These are phyloP conservation scores for Porcisia deanei DNA, from an alignment of 208 protist species.

Conservation along the genomic window DNA sequence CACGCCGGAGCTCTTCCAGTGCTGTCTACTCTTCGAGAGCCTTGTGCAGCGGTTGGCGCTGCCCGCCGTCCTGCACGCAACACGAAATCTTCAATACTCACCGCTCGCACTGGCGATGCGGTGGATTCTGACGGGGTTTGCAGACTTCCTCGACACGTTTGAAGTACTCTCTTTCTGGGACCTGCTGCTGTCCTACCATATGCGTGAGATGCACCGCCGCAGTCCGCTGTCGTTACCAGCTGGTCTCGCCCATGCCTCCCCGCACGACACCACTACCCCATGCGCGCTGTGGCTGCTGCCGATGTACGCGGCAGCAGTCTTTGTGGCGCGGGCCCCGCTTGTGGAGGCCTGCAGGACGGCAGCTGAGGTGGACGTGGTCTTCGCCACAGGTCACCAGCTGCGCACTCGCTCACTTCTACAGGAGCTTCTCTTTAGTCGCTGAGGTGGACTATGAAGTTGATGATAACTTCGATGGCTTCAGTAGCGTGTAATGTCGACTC, in stretches of 20 bases:
- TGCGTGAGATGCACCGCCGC: conserved; percentile 59
- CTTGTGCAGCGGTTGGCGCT: conserved; percentile 63
- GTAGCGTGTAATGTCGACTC: not conserved
- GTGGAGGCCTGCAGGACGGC: conserved; percentile 57
- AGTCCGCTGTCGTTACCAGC: conserved; percentile 41
- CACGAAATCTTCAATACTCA: conserved; percentile 50
- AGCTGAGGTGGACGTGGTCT: conserved; percentile 65
- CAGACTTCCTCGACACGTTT: conserved; percentile 61
- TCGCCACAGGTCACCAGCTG: conserved; percentile 62
- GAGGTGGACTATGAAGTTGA: not conserved
- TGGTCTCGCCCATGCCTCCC: conserved; percentile 26
- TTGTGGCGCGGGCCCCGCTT: conserved; percentile 81
- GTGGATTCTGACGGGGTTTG: conserved; percentile 89
- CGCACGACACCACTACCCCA: conserved; percentile 26
- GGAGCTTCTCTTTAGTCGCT: conserved; percentile 54
- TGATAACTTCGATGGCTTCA: not conserved
- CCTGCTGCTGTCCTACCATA: conserved; percentile 75
- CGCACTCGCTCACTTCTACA: conserved; percentile 63
- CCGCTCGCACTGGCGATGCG: conserved; percentile 70
- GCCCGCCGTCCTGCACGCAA: conserved; percentile 67
- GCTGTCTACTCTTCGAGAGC: conserved; percentile 80
- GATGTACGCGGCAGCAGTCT: conserved; percentile 72
- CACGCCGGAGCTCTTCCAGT: conserved; percentile 84
- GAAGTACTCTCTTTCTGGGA: conserved; percentile 87
- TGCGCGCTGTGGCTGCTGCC: conserved; percentile 83